Evolutionary conservation across 768 basidiomycete genomes (phyloP).

Genomic region (Zangia roseola): DNA sequence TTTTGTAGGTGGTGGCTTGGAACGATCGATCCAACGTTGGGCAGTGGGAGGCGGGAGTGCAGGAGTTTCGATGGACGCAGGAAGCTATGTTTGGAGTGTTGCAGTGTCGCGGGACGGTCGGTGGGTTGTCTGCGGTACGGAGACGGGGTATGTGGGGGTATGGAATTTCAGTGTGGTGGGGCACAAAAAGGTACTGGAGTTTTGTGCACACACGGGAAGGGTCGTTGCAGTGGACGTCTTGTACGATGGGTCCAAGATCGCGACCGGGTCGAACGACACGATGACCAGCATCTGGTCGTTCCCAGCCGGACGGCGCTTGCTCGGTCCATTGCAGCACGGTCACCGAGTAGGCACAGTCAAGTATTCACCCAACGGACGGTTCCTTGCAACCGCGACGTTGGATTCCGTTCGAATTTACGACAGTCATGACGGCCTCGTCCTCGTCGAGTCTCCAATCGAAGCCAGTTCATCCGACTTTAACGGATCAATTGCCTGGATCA

Average conservation of each 20-base stretch:
- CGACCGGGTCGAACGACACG: neutral
- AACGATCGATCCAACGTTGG: too few relatives aligned
- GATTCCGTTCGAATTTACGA: neutral
- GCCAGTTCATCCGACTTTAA: neutral
- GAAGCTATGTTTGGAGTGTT: too few relatives aligned
- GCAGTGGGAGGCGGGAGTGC: too few relatives aligned
- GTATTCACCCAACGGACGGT: too few relatives aligned
- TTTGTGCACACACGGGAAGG: neutral
- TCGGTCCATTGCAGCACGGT: neutral
- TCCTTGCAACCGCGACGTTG: too few relatives aligned
- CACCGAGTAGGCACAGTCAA: too few relatives aligned
- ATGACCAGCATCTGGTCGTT: neutral
- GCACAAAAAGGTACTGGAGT: neutral
- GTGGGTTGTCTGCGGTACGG: neutral
- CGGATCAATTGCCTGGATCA: neutral
- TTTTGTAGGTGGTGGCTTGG: too few relatives aligned
- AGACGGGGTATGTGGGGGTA: neutral
- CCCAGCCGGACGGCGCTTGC: slow-evolving; percentile 1
- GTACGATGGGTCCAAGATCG: slow-evolving; percentile 5
- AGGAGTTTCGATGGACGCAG: too few relatives aligned
- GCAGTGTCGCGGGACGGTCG: neutral
- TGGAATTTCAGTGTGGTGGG: too few relatives aligned
- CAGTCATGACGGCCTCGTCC: neutral
- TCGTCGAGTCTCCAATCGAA: neutral
- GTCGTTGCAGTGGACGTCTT: slow-evolving; percentile 8